Evolutionary conservation across 176 grass and related monocot genomes (phyloP), one percentile per base, ranked within the genome.

Genomic region (Cocos nucifera): DNA sequence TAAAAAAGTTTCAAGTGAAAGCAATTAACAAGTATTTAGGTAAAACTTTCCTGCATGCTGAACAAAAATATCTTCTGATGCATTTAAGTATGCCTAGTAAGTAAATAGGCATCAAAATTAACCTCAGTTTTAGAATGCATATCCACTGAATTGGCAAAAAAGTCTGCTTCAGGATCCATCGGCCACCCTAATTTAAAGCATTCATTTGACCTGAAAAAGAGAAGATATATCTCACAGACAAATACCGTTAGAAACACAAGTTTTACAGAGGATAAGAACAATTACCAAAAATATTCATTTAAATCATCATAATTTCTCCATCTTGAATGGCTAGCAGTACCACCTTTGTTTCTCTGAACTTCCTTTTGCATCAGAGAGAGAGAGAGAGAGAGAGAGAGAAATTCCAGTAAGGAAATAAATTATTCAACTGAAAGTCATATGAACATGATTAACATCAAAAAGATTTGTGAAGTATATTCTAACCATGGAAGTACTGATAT

Each of bases 301-400:
- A 97, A 71, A 65, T 97, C 93, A 58, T 97, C 93, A 71, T 97
- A 97, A 58, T 97, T 97, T 85, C 93, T 88, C 93, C 93, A 97
- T 63, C 57, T 77, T 60, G 93, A 97, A 81, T 97, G 93, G 70
- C 93, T 97, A 29, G 30, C 63, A 19, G 78, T 90, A 86, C 84
- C 79, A 35, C 2, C 4, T 80, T 85, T 92, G 55, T 73, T 74
- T 65, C 57, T 78, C 61, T 6, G 50, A 75, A 83, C 73, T 88
- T 97, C 93, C 93, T 97, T 80, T 79, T 53, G 54, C 30, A 80
- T 74, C 50, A 20, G 77, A 82, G 63, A 57, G 4, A 73, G 67
- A 65, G 59, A 90, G 18, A 48, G 59, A 54, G 10, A 63, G 39
- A 24, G 54, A 17, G 21, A 24, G 7, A 22, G 10, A 70, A 9